These are phyloP conservation scores for Leishmania tarentolae DNA, from an alignment of 208 protist genomes.

Conservation along the genomic window DNA sequence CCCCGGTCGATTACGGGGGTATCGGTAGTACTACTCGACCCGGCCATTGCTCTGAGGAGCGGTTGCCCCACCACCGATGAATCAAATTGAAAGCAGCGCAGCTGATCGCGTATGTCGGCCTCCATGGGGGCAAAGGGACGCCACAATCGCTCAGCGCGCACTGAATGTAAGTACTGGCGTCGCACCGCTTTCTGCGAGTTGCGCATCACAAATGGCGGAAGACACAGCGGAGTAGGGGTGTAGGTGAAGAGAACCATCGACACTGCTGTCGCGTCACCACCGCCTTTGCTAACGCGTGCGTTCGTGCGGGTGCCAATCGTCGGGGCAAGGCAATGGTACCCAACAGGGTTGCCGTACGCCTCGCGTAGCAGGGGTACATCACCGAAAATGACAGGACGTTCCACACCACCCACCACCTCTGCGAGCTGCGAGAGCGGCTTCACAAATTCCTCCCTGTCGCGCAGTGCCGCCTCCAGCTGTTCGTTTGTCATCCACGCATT, in stretches of 20 bases:
- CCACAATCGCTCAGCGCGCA: slow-evolving; percentile 46
- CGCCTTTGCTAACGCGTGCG: slow-evolving; percentile 20
- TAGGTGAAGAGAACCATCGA: slow-evolving; percentile 82
- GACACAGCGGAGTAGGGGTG: slow-evolving; percentile 40
- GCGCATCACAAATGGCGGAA: slow-evolving; percentile 68
- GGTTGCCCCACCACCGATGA: slow-evolving; percentile 40
- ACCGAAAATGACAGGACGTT: slow-evolving; percentile 71
- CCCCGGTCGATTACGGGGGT: slow-evolving; percentile 42
- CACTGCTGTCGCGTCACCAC: slow-evolving; percentile 38
- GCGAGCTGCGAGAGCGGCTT: slow-evolving; percentile 43
- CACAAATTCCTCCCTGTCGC: slow-evolving; percentile 33
- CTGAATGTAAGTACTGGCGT: slow-evolving; percentile 59
- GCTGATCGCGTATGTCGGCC: slow-evolving; percentile 67
- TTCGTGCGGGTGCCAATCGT: slow-evolving; percentile 79
- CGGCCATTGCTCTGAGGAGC: slow-evolving; percentile 14
- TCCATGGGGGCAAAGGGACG: slow-evolving; percentile 65
- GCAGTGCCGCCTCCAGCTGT: slow-evolving; percentile 40
- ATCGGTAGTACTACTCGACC: background rate
- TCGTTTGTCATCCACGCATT: slow-evolving; percentile 90
- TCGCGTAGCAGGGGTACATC: slow-evolving; percentile 77
- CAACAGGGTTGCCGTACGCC: slow-evolving; percentile 71
- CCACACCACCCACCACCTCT: slow-evolving; percentile 70
- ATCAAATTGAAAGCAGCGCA: slow-evolving; percentile 80
- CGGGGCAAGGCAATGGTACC: slow-evolving; percentile 85
- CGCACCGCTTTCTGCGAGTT: slow-evolving; percentile 72